Evolutionary conservation across 2,329 filamentous ascomycete species (phyloP).

Genomic region (Drechslerella coelobrocha): DNA sequence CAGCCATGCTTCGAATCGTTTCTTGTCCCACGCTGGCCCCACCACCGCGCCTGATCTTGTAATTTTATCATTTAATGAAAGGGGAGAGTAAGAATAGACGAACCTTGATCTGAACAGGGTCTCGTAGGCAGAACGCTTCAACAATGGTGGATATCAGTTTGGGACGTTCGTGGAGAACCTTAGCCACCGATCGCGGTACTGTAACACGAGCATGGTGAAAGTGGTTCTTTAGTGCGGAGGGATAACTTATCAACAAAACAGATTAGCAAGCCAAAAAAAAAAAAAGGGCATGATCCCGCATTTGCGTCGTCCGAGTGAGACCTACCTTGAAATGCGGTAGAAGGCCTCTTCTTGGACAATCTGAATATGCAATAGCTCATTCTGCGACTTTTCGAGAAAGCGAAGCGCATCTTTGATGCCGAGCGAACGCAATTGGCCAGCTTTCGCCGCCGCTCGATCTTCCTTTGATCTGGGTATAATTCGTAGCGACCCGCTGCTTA

Average conservation of each 20-base stretch:
- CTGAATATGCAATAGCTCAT: constrained; percentile 71
- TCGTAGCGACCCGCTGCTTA: constrained; percentile 75
- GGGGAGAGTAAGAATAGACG: constrained; percentile 29
- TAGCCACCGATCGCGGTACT: constrained; percentile 81
- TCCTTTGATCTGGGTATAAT: constrained; percentile 69
- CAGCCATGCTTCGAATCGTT: constrained; percentile 36
- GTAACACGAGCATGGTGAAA: constrained; percentile 77
- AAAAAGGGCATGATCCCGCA: neutral
- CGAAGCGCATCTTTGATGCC: constrained; percentile 70
- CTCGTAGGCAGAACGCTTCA: constrained; percentile 90
- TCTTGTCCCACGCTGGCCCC: constrained; percentile 21
- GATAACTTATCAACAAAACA: constrained; percentile 64
- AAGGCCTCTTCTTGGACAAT: constrained; percentile 88
- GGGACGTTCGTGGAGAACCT: constrained; percentile 76
- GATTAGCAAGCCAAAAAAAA: neutral
- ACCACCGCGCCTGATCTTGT: neutral
- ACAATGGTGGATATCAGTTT: constrained; percentile 80
- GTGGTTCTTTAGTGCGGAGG: constrained; percentile 67
- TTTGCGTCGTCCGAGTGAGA: neutral
- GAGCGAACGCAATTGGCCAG: constrained; percentile 60
- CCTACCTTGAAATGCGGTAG: constrained; percentile 68
- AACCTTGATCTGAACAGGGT: constrained; percentile 73
- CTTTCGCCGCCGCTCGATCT: constrained; percentile 45
- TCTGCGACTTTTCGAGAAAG: constrained; percentile 63
- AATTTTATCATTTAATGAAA: constrained; percentile 7